Evolutionary conservation across 2,329 filamentous ascomycete genomes (phyloP), one percentile per base, ranked within the genome.

Genomic region (Alternaria brassicae): DNA sequence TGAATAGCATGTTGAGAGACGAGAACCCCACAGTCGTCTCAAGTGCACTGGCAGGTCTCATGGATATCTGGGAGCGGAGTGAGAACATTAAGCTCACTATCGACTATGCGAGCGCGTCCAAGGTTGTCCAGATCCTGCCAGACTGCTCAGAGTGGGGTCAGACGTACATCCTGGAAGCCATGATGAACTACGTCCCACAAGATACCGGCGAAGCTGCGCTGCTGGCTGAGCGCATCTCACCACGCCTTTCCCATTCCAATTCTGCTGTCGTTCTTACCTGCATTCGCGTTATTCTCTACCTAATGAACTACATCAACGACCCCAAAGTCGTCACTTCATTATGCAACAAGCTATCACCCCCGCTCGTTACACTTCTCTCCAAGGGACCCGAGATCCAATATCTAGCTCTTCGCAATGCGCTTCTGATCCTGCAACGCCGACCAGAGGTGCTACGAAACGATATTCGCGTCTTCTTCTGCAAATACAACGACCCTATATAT

Each of bases 61-160:
- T 97, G 87, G 95, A 99, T 78, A 98, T 99, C 49, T 99, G 95
- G 95, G 95, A 98, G 77, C 86, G 94, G 58, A 98, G 93, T 76
- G 94, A 98, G 78, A 92, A 91, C 58, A 99, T 99, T 79, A 97
- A 97, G 77, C 88, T 99, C 63, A 98, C 95, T 3, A 97, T 99
- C 70, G 95, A 99, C 80, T 98, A 99, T 76, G 88, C 88, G 63
- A 99, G 96, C 79, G 95, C 95, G 25, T 98, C 94, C 51, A 99
- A 99, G 81, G 95, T 99, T 83, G 93, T 98, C 34, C 93, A 95
- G 41, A 98, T 99, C 61, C 80, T 99, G 23, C 90, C 95, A 2
- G 95, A 99, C 77, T 98, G 95, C 81, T 98, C 95, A 17, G 95
- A 99, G 85, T 99, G 95, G 95, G 94, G 95, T 40, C 95, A 99